Base-by-base conservation (phyloP, 768 basidiomycete species). In the Boletus tylopilopsis region DNA sequence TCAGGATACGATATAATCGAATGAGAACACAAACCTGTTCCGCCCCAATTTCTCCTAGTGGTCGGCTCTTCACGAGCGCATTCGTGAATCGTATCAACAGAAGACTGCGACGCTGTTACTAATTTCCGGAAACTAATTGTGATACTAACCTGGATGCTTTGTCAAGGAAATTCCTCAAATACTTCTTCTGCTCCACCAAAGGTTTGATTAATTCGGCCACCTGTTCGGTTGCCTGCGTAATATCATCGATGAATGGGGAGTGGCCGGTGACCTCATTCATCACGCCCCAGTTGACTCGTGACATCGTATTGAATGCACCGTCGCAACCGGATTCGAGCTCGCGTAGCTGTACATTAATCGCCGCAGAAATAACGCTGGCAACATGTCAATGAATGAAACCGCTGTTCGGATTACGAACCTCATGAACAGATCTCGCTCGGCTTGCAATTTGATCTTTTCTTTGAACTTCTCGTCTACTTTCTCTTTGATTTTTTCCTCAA, bases 121-220 rank as follows among this genome's bases (percentile, higher is more conserved):
- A 27, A 23, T 42, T 32, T 42, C 29, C 5, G 29, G 30, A 22
- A 23, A 55, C 15, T 18, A 30, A 29, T 45, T 32, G 18, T 22
- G 21, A 30, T 30, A 62, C 74, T 51, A 46, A 96, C 94, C 88
- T 91, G 49, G 88, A 87, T 9, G 87, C 86, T 67, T 96, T 97
- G 64, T 99, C 96, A 44, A 94, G 82, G 66, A 94, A 82, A 69
- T 94, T 99, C 46, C 92, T 76, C 36, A 92, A 64, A 68, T 94
- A 98, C 64, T 92, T 96, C 78, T 96, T 96, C 61, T 93, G 90
- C 68, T 98, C 94, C 10, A 98, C 76, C 9, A 87, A 75, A 3
- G 87, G 85, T 52, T 87, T 85, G 45, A 95, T 80, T 12, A 77
- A 71, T 41, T 90, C 91, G 3, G 85, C 76, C 8, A 94, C 82